Evolutionary conservation across 257 asterid species (phyloP).

Genomic region (Euphrasia confusa): DNA sequence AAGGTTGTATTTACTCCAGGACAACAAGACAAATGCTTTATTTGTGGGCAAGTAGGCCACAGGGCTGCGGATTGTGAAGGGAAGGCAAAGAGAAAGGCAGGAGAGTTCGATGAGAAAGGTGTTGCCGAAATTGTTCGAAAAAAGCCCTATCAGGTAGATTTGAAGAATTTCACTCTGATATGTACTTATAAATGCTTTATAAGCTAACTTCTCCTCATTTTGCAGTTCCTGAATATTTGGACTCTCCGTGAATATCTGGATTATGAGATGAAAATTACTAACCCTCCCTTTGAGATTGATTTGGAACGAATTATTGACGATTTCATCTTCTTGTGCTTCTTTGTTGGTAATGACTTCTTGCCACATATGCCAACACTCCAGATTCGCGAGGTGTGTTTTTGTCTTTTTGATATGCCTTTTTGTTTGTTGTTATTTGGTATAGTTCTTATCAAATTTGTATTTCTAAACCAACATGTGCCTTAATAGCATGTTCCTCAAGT

Average conservation of each 20-base stretch:
- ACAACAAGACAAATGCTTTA: conserved; percentile 90
- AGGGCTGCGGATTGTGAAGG: conserved; percentile 86
- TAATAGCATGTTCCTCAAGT: not conserved
- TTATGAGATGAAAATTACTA: conserved; percentile 86
- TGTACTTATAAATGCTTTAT: conserved; percentile 11
- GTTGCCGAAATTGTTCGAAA: conserved; percentile 64
- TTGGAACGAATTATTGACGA: conserved; percentile 83
- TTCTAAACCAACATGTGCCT: conserved; percentile 5
- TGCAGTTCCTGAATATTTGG: conserved; percentile 95
- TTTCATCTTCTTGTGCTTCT: conserved; percentile 93
- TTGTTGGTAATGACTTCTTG: conserved; percentile 94
- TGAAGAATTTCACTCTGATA: conserved; percentile 13
- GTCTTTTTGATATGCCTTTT: not conserved
- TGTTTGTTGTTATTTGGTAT: conserved; percentile 19
- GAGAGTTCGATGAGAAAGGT: conserved; percentile 94
- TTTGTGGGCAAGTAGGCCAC: conserved; percentile 98
- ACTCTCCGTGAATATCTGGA: conserved; percentile 91
- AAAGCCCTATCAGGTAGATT: conserved; percentile 77
- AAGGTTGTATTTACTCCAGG: conserved; percentile 92
- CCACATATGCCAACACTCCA: conserved; percentile 99
- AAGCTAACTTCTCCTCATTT: conserved; percentile 22
- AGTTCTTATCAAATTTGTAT: conserved; percentile 1
- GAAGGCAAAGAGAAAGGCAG: conserved; percentile 86
- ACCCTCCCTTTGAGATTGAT: conserved; percentile 73
- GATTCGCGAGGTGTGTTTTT: conserved; percentile 85